These are phyloP conservation scores for Hyphopichia khmerensis DNA, from an alignment of 1,139 yeast genomes.

Conservation along the genomic window DNA sequence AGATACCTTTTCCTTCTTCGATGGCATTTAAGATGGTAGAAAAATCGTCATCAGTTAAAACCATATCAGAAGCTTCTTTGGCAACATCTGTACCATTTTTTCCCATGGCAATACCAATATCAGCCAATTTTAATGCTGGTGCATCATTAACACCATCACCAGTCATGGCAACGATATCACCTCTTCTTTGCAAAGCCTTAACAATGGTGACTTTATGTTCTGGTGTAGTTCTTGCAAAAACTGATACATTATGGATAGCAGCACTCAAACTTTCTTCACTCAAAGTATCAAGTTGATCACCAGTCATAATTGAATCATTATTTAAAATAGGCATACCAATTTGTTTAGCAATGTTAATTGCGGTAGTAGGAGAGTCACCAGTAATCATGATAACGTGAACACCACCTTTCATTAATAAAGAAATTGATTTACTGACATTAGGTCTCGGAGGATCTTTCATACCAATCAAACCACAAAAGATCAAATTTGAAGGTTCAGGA, in stretches of 20 bases:
- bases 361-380: constrained; percentile 95
- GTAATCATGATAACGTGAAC: constrained; percentile 97
- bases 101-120: constrained; percentile 98
- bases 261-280: constrained; percentile 67
- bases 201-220: constrained; percentile 93
- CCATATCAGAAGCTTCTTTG: constrained; percentile 98
- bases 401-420: constrained; percentile 80
- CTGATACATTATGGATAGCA: constrained; percentile 78
- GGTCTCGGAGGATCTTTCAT: constrained; percentile 98
- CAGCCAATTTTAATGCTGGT: constrained; percentile 96
- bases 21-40: constrained; percentile 89
- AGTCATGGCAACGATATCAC: constrained; percentile 98
- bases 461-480: constrained; percentile 83
- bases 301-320: constrained; percentile 71
- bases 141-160: constrained; percentile 99
- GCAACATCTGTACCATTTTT: constrained; percentile 97
- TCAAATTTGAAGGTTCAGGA: constrained; percentile 53
- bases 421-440: constrained; percentile 70
- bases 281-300: constrained; percentile 75
- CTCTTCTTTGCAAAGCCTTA: constrained; percentile 85
- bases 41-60: constrained; percentile 92
- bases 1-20: constrained; percentile 95
- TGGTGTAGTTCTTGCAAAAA: constrained; percentile 96
- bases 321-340: constrained; percentile 85
- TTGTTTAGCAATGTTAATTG: constrained; percentile 82